Evolutionary conservation across 1,284 basidiomycete species (phyloP).

Genomic region (Trametes pubescens): DNA sequence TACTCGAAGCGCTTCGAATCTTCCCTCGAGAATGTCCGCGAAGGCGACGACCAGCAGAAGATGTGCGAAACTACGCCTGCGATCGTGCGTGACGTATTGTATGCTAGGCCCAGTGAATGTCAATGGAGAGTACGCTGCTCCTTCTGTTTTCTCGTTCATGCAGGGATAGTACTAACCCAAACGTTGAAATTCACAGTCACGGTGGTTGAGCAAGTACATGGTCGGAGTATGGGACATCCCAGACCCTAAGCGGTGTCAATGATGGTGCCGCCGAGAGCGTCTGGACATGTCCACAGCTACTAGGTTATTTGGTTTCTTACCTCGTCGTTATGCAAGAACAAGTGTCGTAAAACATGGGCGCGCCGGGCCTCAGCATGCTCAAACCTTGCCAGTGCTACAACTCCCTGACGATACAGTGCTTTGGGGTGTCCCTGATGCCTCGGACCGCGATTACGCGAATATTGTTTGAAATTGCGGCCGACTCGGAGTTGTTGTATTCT

Average conservation of each 20-base stretch:
- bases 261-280: background rate
- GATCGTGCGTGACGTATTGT: conserved; percentile 21
- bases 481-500: no score
- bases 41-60: conserved; percentile 24
- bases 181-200: background rate
- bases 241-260: background rate
- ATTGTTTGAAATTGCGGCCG: no score
- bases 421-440: no score
- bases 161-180: background rate
- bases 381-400: no score
- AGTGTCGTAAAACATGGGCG: no score
- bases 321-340: no score
- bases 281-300: no score
- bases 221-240: background rate
- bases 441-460: no score
- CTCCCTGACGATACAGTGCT: no score
- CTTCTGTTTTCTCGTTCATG: background rate
- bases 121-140: conserved; percentile 3
- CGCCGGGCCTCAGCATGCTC: no score
- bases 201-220: background rate
- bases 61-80: conserved; percentile 34
- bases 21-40: conserved; percentile 21
- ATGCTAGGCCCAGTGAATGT: conserved; percentile 24
- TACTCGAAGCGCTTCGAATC: conserved; percentile 24
- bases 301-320: no score